Conservation (phyloP, 345 rosid species). For the Citrus inodora region DNA sequence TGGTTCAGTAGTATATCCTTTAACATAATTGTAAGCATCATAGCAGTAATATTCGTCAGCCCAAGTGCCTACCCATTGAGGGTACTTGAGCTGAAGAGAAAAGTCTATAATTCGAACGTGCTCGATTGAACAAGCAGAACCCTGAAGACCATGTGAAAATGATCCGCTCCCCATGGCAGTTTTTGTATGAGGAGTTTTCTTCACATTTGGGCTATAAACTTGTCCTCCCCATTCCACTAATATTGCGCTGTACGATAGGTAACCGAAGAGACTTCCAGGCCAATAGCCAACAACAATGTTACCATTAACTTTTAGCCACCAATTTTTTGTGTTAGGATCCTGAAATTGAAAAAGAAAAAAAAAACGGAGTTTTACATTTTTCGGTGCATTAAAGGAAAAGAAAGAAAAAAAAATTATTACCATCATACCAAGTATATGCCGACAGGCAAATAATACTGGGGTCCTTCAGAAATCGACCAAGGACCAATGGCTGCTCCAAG, state of each 20-base stretch:
- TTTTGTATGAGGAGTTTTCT: slow-evolving; percentile 43
- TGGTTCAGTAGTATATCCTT: slow-evolving; percentile 22
- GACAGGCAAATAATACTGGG: slow-evolving; percentile 25
- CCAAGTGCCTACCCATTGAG: slow-evolving; percentile 22
- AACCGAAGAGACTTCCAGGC: slow-evolving; percentile 29
- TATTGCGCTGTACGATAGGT: slow-evolving; percentile 33
- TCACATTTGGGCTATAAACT: slow-evolving; percentile 43
- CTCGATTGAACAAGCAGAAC: slow-evolving; percentile 30
- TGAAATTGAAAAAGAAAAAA: not conserved
- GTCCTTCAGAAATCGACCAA: not conserved
- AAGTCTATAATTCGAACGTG: slow-evolving; percentile 37
- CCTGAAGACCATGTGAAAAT: slow-evolving; percentile 1
- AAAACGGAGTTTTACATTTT: not conserved
- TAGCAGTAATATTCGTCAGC: slow-evolving; percentile 34
- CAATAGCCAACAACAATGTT: slow-evolving; percentile 32
- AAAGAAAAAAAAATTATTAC: slow-evolving; percentile 14
- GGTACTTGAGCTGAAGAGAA: slow-evolving; percentile 35
- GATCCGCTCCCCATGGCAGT: slow-evolving; percentile 56
- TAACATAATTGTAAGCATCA: slow-evolving; percentile 11
- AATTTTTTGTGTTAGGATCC: slow-evolving; percentile 42
- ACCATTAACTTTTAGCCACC: slow-evolving; percentile 37
- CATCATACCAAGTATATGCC: slow-evolving; percentile 9
- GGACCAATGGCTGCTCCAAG: slow-evolving; percentile 29
- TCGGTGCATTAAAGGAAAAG: not conserved
- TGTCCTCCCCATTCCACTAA: slow-evolving; percentile 60